These are phyloP conservation scores for Penicillium sp. DNA, from an alignment of 2,329 filamentous ascomycete species.

Conservation along the genomic window DNA sequence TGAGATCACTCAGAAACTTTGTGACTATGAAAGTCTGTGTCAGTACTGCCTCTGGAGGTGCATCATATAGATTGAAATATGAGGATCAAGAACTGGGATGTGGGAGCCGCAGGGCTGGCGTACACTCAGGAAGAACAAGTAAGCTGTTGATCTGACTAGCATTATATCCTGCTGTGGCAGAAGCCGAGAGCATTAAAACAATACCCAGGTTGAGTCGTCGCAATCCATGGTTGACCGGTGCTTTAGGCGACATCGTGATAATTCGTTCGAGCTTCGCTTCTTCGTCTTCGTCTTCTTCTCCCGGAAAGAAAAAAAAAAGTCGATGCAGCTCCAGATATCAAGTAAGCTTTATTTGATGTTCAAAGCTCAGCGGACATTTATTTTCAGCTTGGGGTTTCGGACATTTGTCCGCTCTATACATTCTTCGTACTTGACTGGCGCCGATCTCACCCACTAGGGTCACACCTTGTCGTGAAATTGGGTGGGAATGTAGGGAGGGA, in stretches of 20 bases:
- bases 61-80: too few species aligned
- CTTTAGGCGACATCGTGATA: conserved; percentile 3
- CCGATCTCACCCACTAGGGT: conserved; percentile 6
- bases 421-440: conserved; percentile 3
- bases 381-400: conserved; percentile 1
- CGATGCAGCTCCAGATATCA: neutral
- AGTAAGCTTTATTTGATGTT: conserved; percentile 2
- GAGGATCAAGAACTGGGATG: too few species aligned
- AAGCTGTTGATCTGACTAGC: conserved; percentile 22
- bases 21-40: conserved; percentile 10
- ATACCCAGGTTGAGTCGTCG: conserved; percentile 19
- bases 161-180: conserved; percentile 21
- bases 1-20: conserved; percentile 11
- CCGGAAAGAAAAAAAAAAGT: too few species aligned
- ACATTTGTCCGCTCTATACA: conserved; percentile 3
- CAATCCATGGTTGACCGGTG: conserved; percentile 11
- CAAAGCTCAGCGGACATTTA: conserved; percentile 1
- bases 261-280: neutral
- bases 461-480: conserved; percentile 1
- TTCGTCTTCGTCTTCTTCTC: too few species aligned
- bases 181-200: conserved; percentile 19
- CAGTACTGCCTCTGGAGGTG: neutral
- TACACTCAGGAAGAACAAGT: conserved; percentile 20
- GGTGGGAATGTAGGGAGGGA: conserved; percentile 13
- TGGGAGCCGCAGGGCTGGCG: neutral